These are phyloP conservation scores for Colletotrichum camelliae DNA, from an alignment of 2,329 filamentous ascomycete genomes.

Conservation along the genomic window DNA sequence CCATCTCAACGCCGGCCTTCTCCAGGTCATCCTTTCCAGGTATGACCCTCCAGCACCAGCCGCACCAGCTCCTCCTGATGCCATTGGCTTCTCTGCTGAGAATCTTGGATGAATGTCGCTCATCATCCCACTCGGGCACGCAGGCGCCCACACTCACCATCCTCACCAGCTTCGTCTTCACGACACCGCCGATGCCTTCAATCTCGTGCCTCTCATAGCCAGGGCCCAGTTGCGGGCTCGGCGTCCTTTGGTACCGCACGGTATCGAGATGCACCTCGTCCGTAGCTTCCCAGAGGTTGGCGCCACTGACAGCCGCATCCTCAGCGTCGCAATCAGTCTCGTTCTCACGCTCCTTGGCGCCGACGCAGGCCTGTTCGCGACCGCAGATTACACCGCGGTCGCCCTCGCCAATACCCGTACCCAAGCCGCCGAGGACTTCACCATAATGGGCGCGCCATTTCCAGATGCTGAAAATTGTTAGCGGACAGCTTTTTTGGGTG, in stretches of 20 bases:
- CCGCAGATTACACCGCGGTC: constrained; percentile 89
- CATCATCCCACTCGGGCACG: constrained; percentile 86
- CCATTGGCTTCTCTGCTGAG: constrained; percentile 75
- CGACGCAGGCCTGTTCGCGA: constrained; percentile 77
- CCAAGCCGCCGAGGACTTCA: constrained; percentile 79
- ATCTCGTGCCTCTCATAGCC: constrained; percentile 90
- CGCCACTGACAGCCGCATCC: constrained; percentile 59
- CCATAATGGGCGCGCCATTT: constrained; percentile 88
- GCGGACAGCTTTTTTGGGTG: neutral
- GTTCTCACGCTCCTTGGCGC: constrained; percentile 77
- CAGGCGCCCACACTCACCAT: constrained; percentile 82
- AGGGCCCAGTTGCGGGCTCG: constrained; percentile 60
- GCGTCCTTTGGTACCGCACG: constrained; percentile 41
- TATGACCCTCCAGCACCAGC: constrained; percentile 85
- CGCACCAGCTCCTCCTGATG: constrained; percentile 81
- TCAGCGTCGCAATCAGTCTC: constrained; percentile 88
- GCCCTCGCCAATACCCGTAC: constrained; percentile 87
- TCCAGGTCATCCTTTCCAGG: constrained; percentile 48
- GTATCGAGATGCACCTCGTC: constrained; percentile 32
- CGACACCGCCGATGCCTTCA: constrained; percentile 84
- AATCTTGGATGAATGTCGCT: constrained; percentile 68
- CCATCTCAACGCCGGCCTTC: constrained; percentile 6
- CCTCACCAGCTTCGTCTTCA: constrained; percentile 88
- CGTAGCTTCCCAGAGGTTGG: constrained; percentile 15
- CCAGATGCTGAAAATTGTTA: constrained; percentile 67